Evolutionary conservation across 2,329 filamentous ascomycete species (phyloP), one percentile per base, ranked within the genome.

Genomic region (Ophiocordyceps sinensis): DNA sequence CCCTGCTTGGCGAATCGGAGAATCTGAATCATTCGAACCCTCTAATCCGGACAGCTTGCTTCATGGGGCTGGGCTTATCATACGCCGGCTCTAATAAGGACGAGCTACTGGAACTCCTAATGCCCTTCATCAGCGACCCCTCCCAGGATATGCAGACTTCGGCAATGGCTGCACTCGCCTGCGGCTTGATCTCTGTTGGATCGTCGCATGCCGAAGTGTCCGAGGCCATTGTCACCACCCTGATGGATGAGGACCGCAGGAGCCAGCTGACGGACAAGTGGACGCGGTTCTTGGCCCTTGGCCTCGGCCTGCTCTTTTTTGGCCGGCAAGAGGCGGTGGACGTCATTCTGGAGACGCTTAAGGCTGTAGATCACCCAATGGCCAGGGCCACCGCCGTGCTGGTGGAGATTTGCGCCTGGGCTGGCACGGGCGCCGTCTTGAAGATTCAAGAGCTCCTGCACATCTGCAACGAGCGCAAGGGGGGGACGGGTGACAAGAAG

Each of bases 311-410:
- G 23, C 71, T 98, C 26, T 98, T 87, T 73, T 96, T 98, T 53
- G 91, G 91, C 32, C 82, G 86, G 48, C 91, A 98, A 63, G 91
- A 98, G 61, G 89, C 96, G 60, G 91, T 96, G n/a, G 91, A 98
- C 54, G 89, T 96, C 43, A 88, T 96, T 49, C 67, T 96, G 28
- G 91, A 98, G 66, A 94, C 91, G 0, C 73, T 98, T 42, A 98
- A 96, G 69, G 91, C 85, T 23, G 87, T 96, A 41, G 88, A 96
- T 48, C 89, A 96, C 58, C 89, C 91, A 21, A 94, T 95, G 79
- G 85, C 88, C 17, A 91, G 91, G 64, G 85, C 91, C n/a, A 94
- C 89, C 2, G 84, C 85, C 1, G 85, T 96, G 6, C 75, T 98
- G 45, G 87, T 88, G 14, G 89, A 94, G 55, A 94, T 96, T 42